Evolutionary conservation across 2,329 filamentous ascomycete species (phyloP).

Genomic region (Diatrype stigma): DNA sequence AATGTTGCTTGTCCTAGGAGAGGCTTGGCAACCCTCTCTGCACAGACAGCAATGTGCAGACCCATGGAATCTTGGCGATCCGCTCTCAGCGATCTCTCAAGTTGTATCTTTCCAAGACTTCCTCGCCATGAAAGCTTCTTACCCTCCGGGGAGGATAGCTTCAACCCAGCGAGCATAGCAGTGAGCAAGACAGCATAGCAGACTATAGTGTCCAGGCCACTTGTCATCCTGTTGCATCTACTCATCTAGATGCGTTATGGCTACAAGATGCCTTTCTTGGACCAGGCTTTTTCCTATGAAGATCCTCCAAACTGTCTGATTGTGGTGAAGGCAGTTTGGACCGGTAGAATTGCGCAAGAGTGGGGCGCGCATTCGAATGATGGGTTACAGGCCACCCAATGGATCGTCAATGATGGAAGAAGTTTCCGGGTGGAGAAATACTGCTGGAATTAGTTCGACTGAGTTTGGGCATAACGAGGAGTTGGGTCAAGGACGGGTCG

Average conservation of each 20-base stretch:
- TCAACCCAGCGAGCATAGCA: constrained; percentile 46
- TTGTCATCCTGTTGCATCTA: not conserved
- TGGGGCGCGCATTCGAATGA: not conserved
- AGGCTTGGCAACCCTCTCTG: constrained; percentile 51
- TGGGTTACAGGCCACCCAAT: not conserved
- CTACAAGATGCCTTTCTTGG: not conserved
- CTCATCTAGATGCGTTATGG: not conserved
- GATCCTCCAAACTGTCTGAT: not conserved
- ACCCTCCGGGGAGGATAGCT: constrained; percentile 22
- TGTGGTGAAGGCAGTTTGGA: not conserved
- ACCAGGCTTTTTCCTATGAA: not conserved
- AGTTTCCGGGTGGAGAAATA: not conserved
- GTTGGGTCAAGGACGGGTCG: not conserved
- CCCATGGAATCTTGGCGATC: constrained; percentile 22
- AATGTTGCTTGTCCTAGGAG: constrained; percentile 35
- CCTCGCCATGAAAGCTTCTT: constrained; percentile 8
- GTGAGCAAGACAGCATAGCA: constrained; percentile 39
- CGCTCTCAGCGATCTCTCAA: constrained; percentile 15
- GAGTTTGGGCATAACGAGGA: not conserved
- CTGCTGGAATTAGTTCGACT: not conserved
- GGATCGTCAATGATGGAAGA: not conserved
- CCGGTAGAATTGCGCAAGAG: not conserved
- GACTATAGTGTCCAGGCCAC: not conserved
- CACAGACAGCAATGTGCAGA: constrained; percentile 21
- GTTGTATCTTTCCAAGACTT: constrained; percentile 6